Evolutionary conservation across 176 grass and related monocot genomes (phyloP).

Genomic region (Oryza meyeriana): DNA sequence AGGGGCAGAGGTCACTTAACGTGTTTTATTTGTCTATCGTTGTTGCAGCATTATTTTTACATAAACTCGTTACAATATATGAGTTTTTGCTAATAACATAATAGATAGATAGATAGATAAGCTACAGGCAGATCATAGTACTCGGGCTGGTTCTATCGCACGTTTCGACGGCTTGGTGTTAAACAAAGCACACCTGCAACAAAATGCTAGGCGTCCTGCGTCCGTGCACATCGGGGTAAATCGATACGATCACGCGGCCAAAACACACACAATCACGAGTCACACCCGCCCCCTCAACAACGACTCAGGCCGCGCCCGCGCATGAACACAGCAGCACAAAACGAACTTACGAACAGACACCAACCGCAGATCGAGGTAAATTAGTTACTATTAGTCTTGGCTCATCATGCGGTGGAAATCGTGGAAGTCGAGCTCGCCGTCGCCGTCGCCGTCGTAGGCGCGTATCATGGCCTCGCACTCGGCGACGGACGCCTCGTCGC

Average conservation of each 20-base stretch:
- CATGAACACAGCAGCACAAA: not conserved
- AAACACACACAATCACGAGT: not conserved
- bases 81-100: too few relatives aligned
- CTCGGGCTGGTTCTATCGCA: too few relatives aligned
- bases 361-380: not conserved
- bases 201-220: not conserved
- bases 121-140: too few relatives aligned
- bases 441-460: conserved; percentile 82
- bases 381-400: conserved; percentile 33
- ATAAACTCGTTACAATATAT: too few relatives aligned
- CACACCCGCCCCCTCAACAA: not conserved
- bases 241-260: not conserved
- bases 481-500: conserved; percentile 71
- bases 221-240: not conserved
- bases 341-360: not conserved
- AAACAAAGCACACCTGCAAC: not conserved
- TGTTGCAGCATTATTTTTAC: too few relatives aligned
- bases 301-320: not conserved
- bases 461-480: conserved; percentile 86
- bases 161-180: too few relatives aligned
- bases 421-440: conserved; percentile 90
- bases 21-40: too few relatives aligned
- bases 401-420: conserved; percentile 91
- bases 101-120: too few relatives aligned
- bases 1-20: too few relatives aligned